Conservation (phyloP, 2,329 filamentous ascomycete species). For the Ophiostoma sp. region DNA sequence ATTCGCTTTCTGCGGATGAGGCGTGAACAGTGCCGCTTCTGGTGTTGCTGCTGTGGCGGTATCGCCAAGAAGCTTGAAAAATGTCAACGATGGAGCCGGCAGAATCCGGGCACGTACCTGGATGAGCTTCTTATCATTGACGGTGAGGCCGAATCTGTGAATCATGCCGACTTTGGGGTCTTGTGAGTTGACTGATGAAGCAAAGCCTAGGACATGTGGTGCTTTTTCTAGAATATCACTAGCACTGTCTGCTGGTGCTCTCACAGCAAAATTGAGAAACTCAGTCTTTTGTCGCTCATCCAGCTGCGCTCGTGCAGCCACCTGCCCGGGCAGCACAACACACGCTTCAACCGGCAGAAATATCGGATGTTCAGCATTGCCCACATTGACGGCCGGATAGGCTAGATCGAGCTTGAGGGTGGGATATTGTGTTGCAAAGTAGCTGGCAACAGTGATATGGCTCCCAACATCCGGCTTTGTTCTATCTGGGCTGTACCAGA, state of each 20-base stretch:
- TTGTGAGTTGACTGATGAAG: slow-evolving; percentile 32
- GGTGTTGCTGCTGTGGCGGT: not conserved
- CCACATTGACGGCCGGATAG: slow-evolving; percentile 55
- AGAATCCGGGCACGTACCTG: not conserved
- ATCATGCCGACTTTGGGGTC: not conserved
- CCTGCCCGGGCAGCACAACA: slow-evolving; percentile 50
- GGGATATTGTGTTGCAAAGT: slow-evolving; percentile 41
- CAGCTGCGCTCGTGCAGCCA: slow-evolving; percentile 42
- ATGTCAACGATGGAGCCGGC: not conserved
- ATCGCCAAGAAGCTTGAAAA: not conserved
- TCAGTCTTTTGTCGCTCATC: slow-evolving; percentile 46
- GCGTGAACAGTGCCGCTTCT: not conserved
- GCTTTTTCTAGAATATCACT: slow-evolving; percentile 48
- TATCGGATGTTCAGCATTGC: slow-evolving; percentile 44
- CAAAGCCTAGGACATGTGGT: slow-evolving; percentile 37
- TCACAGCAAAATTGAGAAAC: slow-evolving; percentile 59
- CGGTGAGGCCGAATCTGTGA: not conserved
- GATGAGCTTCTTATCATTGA: not conserved
- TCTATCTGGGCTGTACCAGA: slow-evolving; percentile 40
- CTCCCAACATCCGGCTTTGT: slow-evolving; percentile 28
- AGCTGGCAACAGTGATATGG: slow-evolving; percentile 48
- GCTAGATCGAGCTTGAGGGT: slow-evolving; percentile 34
- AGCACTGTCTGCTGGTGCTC: slow-evolving; percentile 50
- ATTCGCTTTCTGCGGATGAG: not conserved
- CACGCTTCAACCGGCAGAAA: slow-evolving; percentile 58